Conservation (phyloP, 768 basidiomycete species). For the Trametes meyenii region DNA sequence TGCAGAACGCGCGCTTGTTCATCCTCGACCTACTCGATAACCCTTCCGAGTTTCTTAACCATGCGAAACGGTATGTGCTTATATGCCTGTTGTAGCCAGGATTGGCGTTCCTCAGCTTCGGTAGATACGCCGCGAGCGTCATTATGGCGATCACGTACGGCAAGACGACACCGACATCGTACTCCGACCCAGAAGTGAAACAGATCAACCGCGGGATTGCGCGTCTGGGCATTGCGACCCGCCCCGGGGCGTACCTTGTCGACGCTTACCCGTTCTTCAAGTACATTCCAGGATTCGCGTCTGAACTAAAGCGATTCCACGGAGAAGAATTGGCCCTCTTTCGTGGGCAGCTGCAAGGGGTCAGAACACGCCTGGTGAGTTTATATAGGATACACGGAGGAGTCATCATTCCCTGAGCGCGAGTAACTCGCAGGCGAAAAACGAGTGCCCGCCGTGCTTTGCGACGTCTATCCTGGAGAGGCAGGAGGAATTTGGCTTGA, state of each 20-base stretch:
- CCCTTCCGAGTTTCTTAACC: conserved; percentile 37
- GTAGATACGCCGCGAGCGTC: conserved; percentile 43
- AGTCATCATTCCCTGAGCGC: neutral
- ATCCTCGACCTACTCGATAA: conserved; percentile 40
- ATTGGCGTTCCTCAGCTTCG: neutral
- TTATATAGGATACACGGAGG: neutral
- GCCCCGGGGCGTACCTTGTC: conserved; percentile 39
- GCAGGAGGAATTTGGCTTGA: conserved; percentile 36
- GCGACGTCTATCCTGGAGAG: conserved; percentile 42
- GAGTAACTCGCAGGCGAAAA: conserved; percentile 25
- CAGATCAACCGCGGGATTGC: conserved; percentile 38
- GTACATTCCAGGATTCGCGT: conserved; percentile 59
- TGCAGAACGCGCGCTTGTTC: conserved; percentile 35
- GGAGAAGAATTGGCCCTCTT: conserved; percentile 42
- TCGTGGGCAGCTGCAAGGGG: conserved; percentile 32
- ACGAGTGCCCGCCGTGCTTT: conserved; percentile 36
- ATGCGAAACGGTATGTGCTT: conserved; percentile 35
- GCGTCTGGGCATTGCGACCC: conserved; percentile 41
- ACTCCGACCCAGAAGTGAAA: conserved; percentile 39
- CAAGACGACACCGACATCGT: conserved; percentile 41
- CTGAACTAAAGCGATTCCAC: conserved; percentile 59
- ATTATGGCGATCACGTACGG: conserved; percentile 45
- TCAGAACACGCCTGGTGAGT: conserved; percentile 17
- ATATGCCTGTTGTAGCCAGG: too few species aligned
- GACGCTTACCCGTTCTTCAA: conserved; percentile 42